These are phyloP conservation scores for Penicillium coprophilum DNA, from an alignment of 495 filamentous ascomycete species.

Conservation along the genomic window DNA sequence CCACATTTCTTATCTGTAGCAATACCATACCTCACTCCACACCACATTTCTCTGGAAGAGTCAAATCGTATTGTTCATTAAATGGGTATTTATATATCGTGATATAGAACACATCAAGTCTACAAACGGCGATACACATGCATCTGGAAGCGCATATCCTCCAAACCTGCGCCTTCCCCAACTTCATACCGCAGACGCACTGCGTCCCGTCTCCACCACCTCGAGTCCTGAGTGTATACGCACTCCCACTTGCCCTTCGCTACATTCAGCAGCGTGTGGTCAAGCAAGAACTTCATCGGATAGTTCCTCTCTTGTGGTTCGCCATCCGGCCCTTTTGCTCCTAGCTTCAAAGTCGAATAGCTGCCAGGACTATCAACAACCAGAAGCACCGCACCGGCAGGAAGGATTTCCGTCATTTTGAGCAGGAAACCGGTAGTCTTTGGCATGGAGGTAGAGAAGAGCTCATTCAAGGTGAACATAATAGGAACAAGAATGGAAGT, in stretches of 20 bases:
- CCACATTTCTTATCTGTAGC: conserved; percentile 39
- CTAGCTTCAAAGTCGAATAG: conserved; percentile 77
- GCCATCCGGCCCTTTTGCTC: conserved; percentile 33
- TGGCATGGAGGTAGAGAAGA: conserved; percentile 73
- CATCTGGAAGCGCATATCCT: conserved; percentile 93
- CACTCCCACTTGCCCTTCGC: conserved; percentile 64
- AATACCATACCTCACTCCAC: conserved; percentile 44
- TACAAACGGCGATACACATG: conserved; percentile 65
- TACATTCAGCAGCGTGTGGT: conserved; percentile 68
- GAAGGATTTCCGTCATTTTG: conserved; percentile 54
- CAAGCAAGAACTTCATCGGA: conserved; percentile 90
- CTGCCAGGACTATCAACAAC: conserved; percentile 91
- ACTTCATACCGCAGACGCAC: conserved; percentile 75
- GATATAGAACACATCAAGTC: conserved; percentile 5
- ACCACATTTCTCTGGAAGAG: conserved; percentile 8
- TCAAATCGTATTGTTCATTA: conserved; percentile 10
- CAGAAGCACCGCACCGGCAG: conserved; percentile 64
- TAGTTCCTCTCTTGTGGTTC: conserved; percentile 63
- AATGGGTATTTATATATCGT: conserved; percentile 11
- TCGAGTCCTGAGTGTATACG: conserved; percentile 66
- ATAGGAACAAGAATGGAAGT: conserved; percentile 65
- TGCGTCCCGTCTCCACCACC: conserved; percentile 76
- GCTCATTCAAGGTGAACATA: conserved; percentile 96
- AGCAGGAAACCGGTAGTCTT: conserved; percentile 75
- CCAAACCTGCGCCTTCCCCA: conserved; percentile 56